Evolutionary conservation across 352 stramenopile genomes (phyloP).

Genomic region (Aphanomyces cochlioides): DNA sequence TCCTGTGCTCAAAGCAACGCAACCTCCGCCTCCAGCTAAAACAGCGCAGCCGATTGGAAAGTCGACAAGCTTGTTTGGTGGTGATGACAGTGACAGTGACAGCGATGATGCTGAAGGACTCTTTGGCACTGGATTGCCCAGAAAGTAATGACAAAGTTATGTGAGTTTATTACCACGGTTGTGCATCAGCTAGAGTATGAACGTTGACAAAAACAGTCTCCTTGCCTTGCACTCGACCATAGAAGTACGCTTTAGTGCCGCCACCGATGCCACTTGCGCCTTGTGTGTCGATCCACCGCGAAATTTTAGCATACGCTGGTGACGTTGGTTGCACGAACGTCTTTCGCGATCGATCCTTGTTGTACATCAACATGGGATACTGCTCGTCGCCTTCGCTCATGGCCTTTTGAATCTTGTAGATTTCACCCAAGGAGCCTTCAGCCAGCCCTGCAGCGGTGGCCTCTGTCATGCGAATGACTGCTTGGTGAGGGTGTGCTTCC

Average conservation of each 20-base stretch:
- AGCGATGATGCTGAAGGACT: slow-evolving; percentile 64
- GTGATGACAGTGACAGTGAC: slow-evolving; percentile 57
- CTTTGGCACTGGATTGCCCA: slow-evolving; percentile 73
- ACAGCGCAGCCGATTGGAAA: slow-evolving; percentile 32
- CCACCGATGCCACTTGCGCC: slow-evolving; percentile 62
- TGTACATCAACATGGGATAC: slow-evolving; percentile 86
- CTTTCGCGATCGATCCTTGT: slow-evolving; percentile 81
- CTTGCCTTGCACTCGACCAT: slow-evolving; percentile 76
- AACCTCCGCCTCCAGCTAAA: background rate
- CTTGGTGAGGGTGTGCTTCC: slow-evolving; percentile 73
- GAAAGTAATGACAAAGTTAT: slow-evolving; percentile 24
- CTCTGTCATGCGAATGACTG: slow-evolving; percentile 82
- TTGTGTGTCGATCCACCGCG: slow-evolving; percentile 51
- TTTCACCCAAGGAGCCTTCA: slow-evolving; percentile 71
- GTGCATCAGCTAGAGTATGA: slow-evolving; percentile 69
- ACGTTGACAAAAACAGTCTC: slow-evolving; percentile 86
- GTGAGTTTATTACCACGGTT: slow-evolving; percentile 57
- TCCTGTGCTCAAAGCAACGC: background rate
- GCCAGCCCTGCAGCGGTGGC: slow-evolving; percentile 59
- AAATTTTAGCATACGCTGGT: slow-evolving; percentile 64
- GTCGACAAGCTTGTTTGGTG: slow-evolving; percentile 64
- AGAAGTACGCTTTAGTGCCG: slow-evolving; percentile 83
- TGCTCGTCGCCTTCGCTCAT: slow-evolving; percentile 50
- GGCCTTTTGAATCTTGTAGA: slow-evolving; percentile 89
- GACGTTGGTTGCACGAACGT: slow-evolving; percentile 83